phyloP scores from a whole-genome alignment of 164 flowering plant species.

The Annona cherimola region DNA sequence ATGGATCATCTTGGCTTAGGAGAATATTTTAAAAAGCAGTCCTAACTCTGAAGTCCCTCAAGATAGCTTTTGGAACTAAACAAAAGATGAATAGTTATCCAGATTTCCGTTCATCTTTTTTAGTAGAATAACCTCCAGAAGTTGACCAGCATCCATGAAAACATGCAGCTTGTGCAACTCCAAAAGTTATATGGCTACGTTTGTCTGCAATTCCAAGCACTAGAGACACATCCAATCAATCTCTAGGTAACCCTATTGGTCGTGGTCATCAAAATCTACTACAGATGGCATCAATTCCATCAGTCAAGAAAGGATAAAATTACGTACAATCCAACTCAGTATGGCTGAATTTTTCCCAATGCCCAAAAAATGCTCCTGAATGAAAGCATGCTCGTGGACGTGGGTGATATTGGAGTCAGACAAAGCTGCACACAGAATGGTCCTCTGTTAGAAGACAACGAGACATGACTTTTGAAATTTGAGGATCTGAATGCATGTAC shows the following conservation, averaged over 20 bases:
- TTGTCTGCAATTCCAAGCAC: neutral
- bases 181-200: neutral
- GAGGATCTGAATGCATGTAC: neutral
- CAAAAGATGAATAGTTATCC: neutral
- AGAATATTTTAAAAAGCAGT: no score
- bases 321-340: slow-evolving; percentile 70
- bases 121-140: neutral
- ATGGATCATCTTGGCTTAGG: neutral
- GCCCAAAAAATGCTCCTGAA: slow-evolving; percentile 61
- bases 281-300: neutral
- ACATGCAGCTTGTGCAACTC: neutral
- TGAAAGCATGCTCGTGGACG: slow-evolving; percentile 77
- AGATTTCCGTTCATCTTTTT: neutral
- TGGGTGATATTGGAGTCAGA: slow-evolving; percentile 47
- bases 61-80: no score
- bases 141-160: neutral
- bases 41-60: no score
- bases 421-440: slow-evolving; percentile 40
- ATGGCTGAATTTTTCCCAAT: slow-evolving; percentile 39
- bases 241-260: neutral
- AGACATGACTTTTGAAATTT: neutral
- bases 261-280: neutral
- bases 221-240: neutral
- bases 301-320: neutral
- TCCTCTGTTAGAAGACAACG: neutral